Evolutionary conservation across 2,329 filamentous ascomycete genomes (phyloP).

Genomic region (Aspergillus pseudonomiae): DNA sequence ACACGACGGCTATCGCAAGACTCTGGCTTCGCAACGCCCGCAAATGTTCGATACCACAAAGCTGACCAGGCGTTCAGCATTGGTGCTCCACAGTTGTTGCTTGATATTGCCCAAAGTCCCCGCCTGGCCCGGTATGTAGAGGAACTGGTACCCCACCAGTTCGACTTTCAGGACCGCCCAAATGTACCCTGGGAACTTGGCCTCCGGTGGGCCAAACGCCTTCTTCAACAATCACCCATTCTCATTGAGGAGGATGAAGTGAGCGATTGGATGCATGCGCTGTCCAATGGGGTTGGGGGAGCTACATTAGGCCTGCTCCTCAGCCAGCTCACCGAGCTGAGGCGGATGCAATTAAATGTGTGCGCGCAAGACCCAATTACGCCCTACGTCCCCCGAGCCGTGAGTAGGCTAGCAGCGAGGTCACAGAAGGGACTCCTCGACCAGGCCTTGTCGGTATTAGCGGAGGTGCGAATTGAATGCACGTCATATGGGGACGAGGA

Average conservation of each 20-base stretch:
- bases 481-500: background rate
- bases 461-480: background rate
- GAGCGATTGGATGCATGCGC: background rate
- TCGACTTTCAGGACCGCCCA: background rate
- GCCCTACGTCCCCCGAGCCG: background rate
- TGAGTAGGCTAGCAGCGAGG: background rate
- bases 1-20: background rate
- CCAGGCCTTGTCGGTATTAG: background rate
- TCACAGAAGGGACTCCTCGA: background rate
- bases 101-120: background rate
- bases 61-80: background rate
- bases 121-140: background rate
- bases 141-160: background rate
- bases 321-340: background rate
- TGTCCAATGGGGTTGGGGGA: background rate
- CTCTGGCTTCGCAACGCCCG: background rate
- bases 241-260: background rate
- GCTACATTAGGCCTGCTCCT: background rate
- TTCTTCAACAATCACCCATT: background rate
- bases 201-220: background rate
- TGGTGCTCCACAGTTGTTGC: background rate
- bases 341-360: background rate
- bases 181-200: background rate
- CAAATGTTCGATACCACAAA: background rate
- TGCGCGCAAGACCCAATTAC: background rate